phyloP scores from a whole-genome alignment of 2,329 filamentous ascomycete species.

The Aspergillus sp. region DNA sequence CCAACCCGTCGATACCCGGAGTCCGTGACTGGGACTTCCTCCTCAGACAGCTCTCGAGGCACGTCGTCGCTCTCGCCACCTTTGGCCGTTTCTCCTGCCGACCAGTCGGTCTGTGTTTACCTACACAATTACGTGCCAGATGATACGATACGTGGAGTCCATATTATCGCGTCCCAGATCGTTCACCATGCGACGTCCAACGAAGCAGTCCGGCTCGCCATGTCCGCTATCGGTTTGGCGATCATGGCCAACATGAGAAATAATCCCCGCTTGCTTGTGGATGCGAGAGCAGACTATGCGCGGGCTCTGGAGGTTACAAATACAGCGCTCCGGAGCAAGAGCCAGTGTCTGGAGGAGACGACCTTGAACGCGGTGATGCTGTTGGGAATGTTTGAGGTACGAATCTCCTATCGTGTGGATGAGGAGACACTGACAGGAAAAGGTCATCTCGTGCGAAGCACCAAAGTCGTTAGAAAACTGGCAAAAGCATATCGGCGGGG shows the following conservation, averaged over 20 bases:
- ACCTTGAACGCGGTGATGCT: conserved; percentile 14
- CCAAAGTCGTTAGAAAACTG: conserved; percentile 14
- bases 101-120: conserved; percentile 11
- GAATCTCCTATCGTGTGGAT: not conserved
- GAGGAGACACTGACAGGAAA: not conserved
- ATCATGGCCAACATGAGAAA: conserved; percentile 11
- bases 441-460: conserved; percentile 8
- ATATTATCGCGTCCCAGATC: conserved; percentile 12
- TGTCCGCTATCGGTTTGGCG: conserved; percentile 11
- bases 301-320: conserved; percentile 10
- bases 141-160: not conserved
- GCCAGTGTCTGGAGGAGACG: not conserved
- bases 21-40: not conserved
- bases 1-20: not conserved
- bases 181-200: conserved; percentile 5
- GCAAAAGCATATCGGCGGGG: conserved; percentile 12
- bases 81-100: not conserved
- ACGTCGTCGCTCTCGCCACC: not conserved
- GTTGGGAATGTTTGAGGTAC: conserved; percentile 18
- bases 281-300: conserved; percentile 11
- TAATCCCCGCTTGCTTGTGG: not conserved
- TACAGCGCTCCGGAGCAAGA: not conserved
- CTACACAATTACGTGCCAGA: conserved; percentile 13
- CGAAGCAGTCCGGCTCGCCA: conserved; percentile 6
- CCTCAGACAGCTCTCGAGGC: not conserved